Evolutionary conservation across 768 basidiomycete species (phyloP), one percentile per base, ranked within the genome.

Genomic region (Sistotremastrum suecicum): DNA sequence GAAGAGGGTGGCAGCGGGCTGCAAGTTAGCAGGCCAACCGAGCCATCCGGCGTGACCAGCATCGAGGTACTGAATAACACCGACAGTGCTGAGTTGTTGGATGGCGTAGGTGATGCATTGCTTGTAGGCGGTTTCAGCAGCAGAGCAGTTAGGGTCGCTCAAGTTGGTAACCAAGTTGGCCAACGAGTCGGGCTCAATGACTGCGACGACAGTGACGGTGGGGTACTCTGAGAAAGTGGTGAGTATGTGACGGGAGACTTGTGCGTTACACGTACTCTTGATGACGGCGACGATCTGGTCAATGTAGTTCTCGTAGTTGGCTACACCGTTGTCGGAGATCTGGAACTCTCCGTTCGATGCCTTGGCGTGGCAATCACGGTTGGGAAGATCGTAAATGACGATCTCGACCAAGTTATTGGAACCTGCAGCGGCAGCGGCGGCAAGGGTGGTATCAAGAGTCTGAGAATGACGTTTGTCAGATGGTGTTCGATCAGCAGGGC

Each of bases 11-110:
- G 56, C 56, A 30, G 56, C 56, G 31, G 56, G 54, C 5, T 50
- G 34, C 39, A 55, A 42, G 49, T 58, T 58, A 5, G 56, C 54
- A 41, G 56, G 54, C 56, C 56, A 58, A 34, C 56, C 56, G 43
- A 58, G 56, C 56, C 56, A 58, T 33, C 56, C 56, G 20, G 56
- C 49, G 45, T 57, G 56, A 40, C 55, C 56, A 40, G 56, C 56
- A 43, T 54, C 56, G 47, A 54, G 56, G 44, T 54, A 53, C 35
- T 53, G 34, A 46, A 46, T 54, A 34, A 56, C 43, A 42, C 53
- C 51, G 46, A 51, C 47, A 41, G 39, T 47, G 43, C 51, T 49
- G 7, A 54, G 42, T 20, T 43, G 32, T 7, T 20, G 20, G 29
- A 43, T 51, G n/a, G 55, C 51, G 38, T 52, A 52, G 29, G 50